Base-by-base conservation (phyloP, 2,329 filamentous ascomycete genomes). In the Fusarium nurragi region DNA sequence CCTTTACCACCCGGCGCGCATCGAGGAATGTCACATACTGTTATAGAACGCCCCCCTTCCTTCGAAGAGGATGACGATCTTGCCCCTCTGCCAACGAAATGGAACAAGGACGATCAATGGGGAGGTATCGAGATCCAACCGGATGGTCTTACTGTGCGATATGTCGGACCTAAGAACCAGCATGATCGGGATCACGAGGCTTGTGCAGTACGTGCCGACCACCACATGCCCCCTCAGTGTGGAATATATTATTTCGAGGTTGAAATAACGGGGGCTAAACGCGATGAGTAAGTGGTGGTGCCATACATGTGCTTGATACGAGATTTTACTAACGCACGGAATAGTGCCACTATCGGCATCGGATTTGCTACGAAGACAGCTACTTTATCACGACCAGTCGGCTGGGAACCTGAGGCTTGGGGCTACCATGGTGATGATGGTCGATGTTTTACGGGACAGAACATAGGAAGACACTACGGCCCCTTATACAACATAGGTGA, bases 241-340 rank as follows among this genome's bases (percentile, higher is more conserved):
- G 95, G 95, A 3, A 90, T 99, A 59, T 99, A 97, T 77, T 99
- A 99, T 76, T 99, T 88, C 73, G 95, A 99, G 75, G 83, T 90
- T 22, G 78, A 78, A 16, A 80, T 88, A 44, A 56, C 84, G 23
- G 78, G 80, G 16, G 81, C 79, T 49, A 84, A 82, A 71, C 77
- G 79, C 64, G 83, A 86, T 39, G 85, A 87, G 84, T 87, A 79
- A 51, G 84, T 83, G 11, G n/a, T 21, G 10, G 53, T 46, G 19
- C 21, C 23, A 28, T 25, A 51, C 16, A 22, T 8, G 22, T 18
- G 16, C 13, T 25, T 30, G 16, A 7, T 41, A 26, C 26, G n/a
- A 26, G 25, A 16, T n/a, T n/a, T 26, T 50, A 26, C 53, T 66
- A 45, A 67, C 61, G 11, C 45, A 36, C 5, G 28, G 12, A 49